Evolutionary conservation across 306 rosid species (phyloP), one percentile per base, ranked within the genome.

Genomic region (Prunus salicina): DNA sequence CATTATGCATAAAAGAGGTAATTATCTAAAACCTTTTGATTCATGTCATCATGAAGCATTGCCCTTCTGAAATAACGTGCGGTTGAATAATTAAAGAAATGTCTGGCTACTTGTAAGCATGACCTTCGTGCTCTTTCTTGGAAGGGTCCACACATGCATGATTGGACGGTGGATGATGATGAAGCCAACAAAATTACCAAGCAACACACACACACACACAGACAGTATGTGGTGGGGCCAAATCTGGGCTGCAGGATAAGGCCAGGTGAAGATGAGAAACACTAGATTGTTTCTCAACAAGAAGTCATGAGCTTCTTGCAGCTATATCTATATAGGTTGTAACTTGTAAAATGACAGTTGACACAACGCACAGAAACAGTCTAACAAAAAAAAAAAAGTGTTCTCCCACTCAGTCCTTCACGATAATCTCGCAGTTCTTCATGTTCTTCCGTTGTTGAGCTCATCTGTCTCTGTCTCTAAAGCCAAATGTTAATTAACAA

Each of bases 231-330:
- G 58, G 77, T 76, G 84, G 73, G 46, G 28, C 66, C 55, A 66
- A 0, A 55, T 27, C 30, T 55, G 64, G 63, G 81, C 41, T 72
- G 82, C 52, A 69, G 62, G 71, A 34, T 81, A 80, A 81, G 57
- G 57, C 28, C 28, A 15, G 25, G 71, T 27, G 76, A 50, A 46
- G 77, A 85, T 69, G 87, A 82, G 52, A 57, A 69, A 74, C 79
- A 67, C 60, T 56, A 16, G 47, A 68, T 57, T 64, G 57, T 25
- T 65, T 58, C 82, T 69, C 75, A 34, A 61, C 67, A 24, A 67
- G 62, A 38, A 75, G 82, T 89, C 91, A 87, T 89, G 93, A 83
- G 88, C 74, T 84, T 87, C 97, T 80, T 81, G 89, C 90, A 79
- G 58, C 27, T 51, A 8, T 34, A 52, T 52, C 3, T 8, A 7